phyloP scores from a whole-genome alignment of 257 asterid genomes.

The Solanum paucissectum region DNA sequence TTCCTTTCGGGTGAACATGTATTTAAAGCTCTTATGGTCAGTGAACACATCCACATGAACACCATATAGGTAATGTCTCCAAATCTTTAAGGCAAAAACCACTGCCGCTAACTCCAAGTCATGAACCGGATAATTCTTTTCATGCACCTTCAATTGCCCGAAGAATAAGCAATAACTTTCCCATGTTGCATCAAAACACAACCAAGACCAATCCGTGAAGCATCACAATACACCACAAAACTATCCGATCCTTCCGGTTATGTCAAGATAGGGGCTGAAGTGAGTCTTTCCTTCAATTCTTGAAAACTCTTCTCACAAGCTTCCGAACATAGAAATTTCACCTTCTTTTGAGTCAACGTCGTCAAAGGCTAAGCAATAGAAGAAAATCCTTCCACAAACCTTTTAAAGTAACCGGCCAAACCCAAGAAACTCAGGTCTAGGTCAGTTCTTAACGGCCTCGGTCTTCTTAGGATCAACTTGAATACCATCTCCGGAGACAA shows the following conservation, averaged over 20 bases:
- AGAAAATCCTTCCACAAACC: too few relatives aligned
- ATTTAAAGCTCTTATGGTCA: neutral
- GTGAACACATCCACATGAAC: neutral
- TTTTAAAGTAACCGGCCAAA: too few relatives aligned
- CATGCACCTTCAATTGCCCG: neutral
- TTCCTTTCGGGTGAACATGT: neutral
- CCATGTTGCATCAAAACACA: neutral
- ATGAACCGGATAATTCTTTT: neutral
- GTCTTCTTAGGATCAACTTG: too few relatives aligned
- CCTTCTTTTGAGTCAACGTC: too few relatives aligned
- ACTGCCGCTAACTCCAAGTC: neutral
- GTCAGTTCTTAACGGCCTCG: too few relatives aligned
- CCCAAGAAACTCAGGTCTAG: too few relatives aligned
- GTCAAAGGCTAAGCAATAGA: too few relatives aligned
- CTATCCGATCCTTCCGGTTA: neutral
- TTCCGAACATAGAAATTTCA: too few relatives aligned
- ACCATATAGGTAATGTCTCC: neutral
- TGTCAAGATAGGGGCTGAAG: neutral
- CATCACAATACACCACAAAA: neutral
- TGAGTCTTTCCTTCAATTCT: neutral
- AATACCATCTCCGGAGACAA: too few relatives aligned
- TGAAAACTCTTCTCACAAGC: too few relatives aligned
- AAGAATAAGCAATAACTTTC: neutral
- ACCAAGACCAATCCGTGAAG: neutral
- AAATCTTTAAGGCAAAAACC: neutral